Evolutionary conservation across 108 stramenopile genomes (phyloP).

Genomic region (Poteriospumella lacustris): DNA sequence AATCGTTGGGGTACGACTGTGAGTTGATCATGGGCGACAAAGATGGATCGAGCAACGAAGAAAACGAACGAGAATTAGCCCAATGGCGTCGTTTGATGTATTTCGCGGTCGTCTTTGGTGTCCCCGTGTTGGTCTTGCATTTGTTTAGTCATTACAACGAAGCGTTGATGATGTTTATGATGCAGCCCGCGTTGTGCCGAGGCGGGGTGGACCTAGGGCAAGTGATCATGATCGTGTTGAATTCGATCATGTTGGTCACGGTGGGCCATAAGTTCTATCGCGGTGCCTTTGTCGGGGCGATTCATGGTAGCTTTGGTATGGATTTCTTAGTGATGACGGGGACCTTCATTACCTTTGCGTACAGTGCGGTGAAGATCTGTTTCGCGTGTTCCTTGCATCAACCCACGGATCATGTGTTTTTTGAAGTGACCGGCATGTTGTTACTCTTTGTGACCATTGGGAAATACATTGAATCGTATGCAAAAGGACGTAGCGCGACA

Average conservation of each 20-base stretch:
- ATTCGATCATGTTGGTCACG: constrained; percentile 32
- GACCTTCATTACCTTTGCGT: constrained; percentile 78
- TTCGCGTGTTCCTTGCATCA: constrained; percentile 28
- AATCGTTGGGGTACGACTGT: constrained; percentile 32
- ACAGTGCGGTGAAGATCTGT: constrained; percentile 46
- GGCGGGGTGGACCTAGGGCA: constrained; percentile 38
- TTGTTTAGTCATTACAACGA: not conserved
- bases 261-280: not conserved
- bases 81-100: constrained; percentile 32
- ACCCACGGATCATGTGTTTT: constrained; percentile 47
- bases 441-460: constrained; percentile 89
- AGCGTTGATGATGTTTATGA: constrained; percentile 4
- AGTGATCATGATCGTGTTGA: constrained; percentile 37
- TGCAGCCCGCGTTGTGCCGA: not conserved
- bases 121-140: constrained; percentile 38
- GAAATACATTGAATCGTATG: constrained; percentile 75
- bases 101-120: constrained; percentile 31
- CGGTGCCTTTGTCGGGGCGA: constrained; percentile 47
- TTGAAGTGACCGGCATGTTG: constrained; percentile 93
- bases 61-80: constrained; percentile 18
- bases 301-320: constrained; percentile 74
- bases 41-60: not conserved
- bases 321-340: constrained; percentile 86
- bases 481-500: constrained; percentile 74
- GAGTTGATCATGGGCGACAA: not conserved